Evolutionary conservation across 768 basidiomycete species (phyloP), one percentile per base, ranked within the genome.

Genomic region (Trichaptum fuscoviolaceum): DNA sequence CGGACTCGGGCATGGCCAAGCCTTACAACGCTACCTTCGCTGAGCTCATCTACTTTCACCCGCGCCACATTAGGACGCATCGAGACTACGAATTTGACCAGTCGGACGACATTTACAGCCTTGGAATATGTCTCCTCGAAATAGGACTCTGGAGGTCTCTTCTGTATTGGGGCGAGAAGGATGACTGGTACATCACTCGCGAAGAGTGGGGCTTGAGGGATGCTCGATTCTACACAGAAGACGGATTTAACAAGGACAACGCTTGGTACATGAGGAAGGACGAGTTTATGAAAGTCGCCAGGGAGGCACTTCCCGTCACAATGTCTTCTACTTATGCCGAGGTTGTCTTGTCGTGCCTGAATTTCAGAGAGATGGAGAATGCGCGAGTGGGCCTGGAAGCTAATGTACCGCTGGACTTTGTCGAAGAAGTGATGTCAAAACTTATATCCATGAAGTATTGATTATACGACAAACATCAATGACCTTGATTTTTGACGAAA

Each of bases 41-140:
- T 20, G 27, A 24, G 7, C 8, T 60, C 20, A 30, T 60, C n/a
- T 60, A 60, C 58, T 20, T 7, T 60, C 58, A 60, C 20, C 58
- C 58, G 20, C 7, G 58, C 8, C 58, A 60, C 20, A 7, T 24
- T 7, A 60, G 7, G 23, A 23, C 7, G n/a, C n/a, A 10, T 7
- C 58, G 58, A 30, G 27, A 20, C 8, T 7, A 60, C 7, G 8
- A 60, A 10, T 60, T 24, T 20, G 23, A 60, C 7, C 7, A 24
- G 58, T 7, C 27, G 58, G 58, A 60, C 58, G 58, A 60, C 20
- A 20, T 60, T 24, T 60, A 60, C 58, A 60, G 58, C 20, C 27
- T 60, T 23, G 58, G 58, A 7, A 60, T 60, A 7, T 7, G n/a
- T 30, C 27, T 60, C 23, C n/a, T 60, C 10, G 58, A 60, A 20